A percentile compares a stretch with the other conserved stretches of the same genome.
Evolutionary conservation across 2,329 filamentous ascomycete genomes (phyloP).

Genomic region (Blastomyces gilchristii): DNA sequence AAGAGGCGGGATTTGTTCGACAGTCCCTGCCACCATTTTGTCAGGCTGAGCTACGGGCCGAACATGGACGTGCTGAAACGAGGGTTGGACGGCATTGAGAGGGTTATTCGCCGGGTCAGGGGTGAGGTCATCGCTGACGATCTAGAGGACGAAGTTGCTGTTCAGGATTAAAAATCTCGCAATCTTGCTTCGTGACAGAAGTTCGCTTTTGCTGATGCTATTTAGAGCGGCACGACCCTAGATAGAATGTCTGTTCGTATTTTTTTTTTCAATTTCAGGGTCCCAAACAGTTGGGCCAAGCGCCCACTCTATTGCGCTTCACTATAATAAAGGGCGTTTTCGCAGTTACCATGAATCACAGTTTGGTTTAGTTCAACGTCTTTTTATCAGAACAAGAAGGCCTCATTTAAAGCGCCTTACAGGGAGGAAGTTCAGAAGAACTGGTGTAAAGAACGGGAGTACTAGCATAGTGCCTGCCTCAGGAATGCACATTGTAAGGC

Average conservation of each 20-base stretch:
- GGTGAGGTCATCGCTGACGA: constrained; percentile 22
- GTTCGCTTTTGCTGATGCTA: neutral
- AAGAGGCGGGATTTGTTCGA: constrained; percentile 87
- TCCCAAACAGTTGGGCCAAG: neutral
- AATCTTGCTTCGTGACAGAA: constrained; percentile 7
- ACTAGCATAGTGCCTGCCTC: neutral
- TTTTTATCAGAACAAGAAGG: neutral
- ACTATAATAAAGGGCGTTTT: neutral
- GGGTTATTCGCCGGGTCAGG: constrained; percentile 51
- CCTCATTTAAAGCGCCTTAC: neutral
- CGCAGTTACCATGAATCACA: neutral
- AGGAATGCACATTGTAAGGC: neutral
- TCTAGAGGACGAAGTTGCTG: constrained; percentile 31
- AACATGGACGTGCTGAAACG: constrained; percentile 67
- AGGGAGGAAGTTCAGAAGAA: neutral
- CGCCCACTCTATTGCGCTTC: neutral
- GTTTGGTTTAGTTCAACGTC: neutral
- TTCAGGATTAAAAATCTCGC: constrained; percentile 20
- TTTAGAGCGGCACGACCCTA: neutral
- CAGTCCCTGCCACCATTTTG: constrained; percentile 86
- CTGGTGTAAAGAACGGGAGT: neutral
- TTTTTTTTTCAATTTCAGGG: neutral
- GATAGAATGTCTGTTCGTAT: neutral
- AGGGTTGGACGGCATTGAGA: constrained; percentile 76
- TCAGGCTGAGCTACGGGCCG: constrained; percentile 74